A percentile compares a stretch with the other conserved stretches of the same genome.
phyloP scores from a whole-genome alignment of 768 basidiomycete species.

The Pisolithus microcarpus region DNA sequence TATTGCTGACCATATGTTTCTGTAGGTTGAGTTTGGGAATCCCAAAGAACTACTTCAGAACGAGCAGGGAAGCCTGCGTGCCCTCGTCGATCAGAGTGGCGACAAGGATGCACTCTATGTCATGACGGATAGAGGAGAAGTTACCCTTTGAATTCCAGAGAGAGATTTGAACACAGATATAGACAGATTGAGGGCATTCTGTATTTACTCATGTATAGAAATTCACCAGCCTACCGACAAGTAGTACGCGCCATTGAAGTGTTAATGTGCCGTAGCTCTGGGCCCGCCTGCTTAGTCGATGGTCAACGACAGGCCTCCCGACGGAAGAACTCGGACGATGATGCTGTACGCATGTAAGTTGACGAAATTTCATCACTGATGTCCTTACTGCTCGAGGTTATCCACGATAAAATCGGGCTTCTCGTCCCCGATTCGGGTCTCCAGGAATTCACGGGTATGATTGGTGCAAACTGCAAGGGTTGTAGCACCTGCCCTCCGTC shows the following conservation, averaged over 20 bases:
- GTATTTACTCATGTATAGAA: too few relatives aligned
- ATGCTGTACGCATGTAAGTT: background rate
- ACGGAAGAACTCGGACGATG: background rate
- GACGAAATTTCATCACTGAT: background rate
- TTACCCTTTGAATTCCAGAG: background rate
- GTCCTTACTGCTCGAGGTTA: constrained; percentile 57
- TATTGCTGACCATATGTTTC: constrained; percentile 10
- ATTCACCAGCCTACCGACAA: too few relatives aligned
- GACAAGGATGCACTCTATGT: constrained; percentile 44
- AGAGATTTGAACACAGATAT: too few relatives aligned
- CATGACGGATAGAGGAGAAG: constrained; percentile 19
- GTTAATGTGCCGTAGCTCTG: too few relatives aligned
- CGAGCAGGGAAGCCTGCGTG: constrained; percentile 42
- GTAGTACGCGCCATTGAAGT: too few relatives aligned
- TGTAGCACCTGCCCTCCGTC: constrained; percentile 65
- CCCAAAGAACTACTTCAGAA: constrained; percentile 46
- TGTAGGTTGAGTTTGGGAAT: constrained; percentile 43
- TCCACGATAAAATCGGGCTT: constrained; percentile 52
- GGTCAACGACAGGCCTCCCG: background rate
- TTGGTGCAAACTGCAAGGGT: constrained; percentile 84
- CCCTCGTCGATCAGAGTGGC: constrained; percentile 51
- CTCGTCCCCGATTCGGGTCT: constrained; percentile 38
- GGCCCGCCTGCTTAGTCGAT: too few relatives aligned
- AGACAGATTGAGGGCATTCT: too few relatives aligned
- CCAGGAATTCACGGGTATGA: constrained; percentile 49